Percentiles rank a stretch among this genome's conserved stretches.
phyloP scores from a whole-genome alignment of 2,329 filamentous ascomycete species.

The Penicillium sp. region DNA sequence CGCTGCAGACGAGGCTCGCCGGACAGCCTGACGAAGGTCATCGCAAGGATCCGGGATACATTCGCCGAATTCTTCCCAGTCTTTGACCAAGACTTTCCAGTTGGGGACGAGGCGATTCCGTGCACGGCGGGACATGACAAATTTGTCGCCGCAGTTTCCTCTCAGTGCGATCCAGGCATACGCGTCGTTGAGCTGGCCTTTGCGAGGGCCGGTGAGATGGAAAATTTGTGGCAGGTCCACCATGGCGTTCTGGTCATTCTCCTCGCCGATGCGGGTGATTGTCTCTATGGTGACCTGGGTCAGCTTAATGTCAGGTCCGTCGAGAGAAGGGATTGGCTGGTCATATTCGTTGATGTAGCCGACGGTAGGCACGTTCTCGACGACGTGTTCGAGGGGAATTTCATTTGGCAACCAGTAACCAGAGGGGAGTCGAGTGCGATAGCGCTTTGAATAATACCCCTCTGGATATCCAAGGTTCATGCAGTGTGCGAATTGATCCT shows the following conservation, averaged over 20 bases:
- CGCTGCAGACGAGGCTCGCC: neutral
- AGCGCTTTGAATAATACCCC: neutral
- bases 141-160: neutral
- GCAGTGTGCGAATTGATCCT: neutral
- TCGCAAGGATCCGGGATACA: neutral
- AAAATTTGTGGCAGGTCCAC: neutral
- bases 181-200: neutral
- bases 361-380: neutral
- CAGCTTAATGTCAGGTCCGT: neutral
- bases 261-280: neutral
- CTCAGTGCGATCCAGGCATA: slow-evolving; percentile 1
- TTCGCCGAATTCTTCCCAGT: neutral
- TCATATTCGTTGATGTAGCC: slow-evolving; percentile 1
- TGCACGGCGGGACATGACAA: neutral
- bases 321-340: neutral
- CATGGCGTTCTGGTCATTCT: neutral
- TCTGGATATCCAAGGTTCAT: neutral
- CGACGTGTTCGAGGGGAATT: neutral
- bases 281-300: neutral
- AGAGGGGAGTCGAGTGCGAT: neutral
- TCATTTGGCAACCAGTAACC: neutral
- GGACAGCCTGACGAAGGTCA: neutral
- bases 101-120: neutral
- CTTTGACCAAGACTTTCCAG: neutral
- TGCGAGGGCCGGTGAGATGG: neutral